Percentiles rank a stretch among this genome's conserved stretches.
Conservation (phyloP, 176 grass and related monocot genomes). For the Oryza meyeriana region DNA sequence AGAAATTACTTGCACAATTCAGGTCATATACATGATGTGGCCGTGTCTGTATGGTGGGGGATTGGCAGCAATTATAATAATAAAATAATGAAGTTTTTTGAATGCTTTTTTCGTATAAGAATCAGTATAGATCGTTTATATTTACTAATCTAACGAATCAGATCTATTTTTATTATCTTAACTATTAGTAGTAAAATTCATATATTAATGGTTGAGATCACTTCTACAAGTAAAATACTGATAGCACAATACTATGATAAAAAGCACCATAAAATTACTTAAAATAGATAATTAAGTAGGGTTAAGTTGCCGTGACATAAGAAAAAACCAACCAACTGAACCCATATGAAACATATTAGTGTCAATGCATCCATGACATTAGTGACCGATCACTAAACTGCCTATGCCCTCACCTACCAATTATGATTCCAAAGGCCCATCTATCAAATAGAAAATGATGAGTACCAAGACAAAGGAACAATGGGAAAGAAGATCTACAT, state of each 20-base stretch:
- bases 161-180: too few species aligned
- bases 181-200: too few species aligned
- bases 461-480: background rate
- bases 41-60: background rate
- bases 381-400: constrained; percentile 33
- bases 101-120: too few species aligned
- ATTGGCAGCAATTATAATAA: constrained; percentile 3
- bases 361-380: constrained; percentile 12
- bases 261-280: too few species aligned
- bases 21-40: background rate
- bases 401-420: constrained; percentile 38
- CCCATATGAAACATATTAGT: constrained; percentile 3
- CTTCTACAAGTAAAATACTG: too few species aligned
- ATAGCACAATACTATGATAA: too few species aligned
- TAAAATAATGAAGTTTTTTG: too few species aligned
- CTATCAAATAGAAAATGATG: constrained; percentile 4
- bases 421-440: constrained; percentile 21
- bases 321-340: constrained; percentile 21
- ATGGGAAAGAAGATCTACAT: background rate
- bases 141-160: too few species aligned
- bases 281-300: background rate
- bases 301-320: constrained; percentile 42
- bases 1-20: background rate
- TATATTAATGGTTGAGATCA: too few species aligned
- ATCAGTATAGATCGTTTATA: too few species aligned